Evolutionary conservation across 108 stramenopile genomes (phyloP), one percentile per base, ranked within the genome.

Genomic region (Nannochloropsis salina): DNA sequence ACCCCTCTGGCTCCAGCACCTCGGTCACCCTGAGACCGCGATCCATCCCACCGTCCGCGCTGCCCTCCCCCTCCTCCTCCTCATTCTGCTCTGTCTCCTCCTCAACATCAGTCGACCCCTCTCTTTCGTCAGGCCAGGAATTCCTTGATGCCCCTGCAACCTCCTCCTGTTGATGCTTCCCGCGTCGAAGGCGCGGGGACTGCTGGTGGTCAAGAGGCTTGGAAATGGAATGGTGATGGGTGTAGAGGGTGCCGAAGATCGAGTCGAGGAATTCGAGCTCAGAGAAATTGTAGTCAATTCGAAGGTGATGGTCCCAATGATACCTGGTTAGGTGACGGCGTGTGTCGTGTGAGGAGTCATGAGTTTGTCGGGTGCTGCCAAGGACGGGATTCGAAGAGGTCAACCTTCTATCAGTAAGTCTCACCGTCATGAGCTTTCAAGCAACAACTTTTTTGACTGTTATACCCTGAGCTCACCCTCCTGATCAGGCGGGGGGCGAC

Each of bases 231-330:
- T 74, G 61, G 61, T 74, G 61, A n/a, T 74, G 61, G 61, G 61
- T 74, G 61, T 74, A 74, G 8, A 74, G 61, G 4, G 61, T 74
- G 20, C 61, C 61, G 6, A 74, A 74, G 20, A 74, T 74, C 0
- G 61, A 74, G 61, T 74, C 61, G 20, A 74, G 61, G 8, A 74
- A 74, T n/a, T 74, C 61, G 20, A 74, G 61, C 61, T 74, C 61
- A 15, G 61, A 74, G n/a, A 74, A 74, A n/a, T 74, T 74, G 61
- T 74, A 74, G 61, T 74, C 61, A n/a, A 74, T 74, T 4, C 61
- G 61, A 15, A 74, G 61, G 61, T 74, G 61, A n/a, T 74, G 61
- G 8, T 74, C 61, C 61, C 61, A 74, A n/a, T 74, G 61, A n/a
- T 74, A 74, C 61, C 61, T 74, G n/a, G 6, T 15, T 1, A n/a